phyloP scores from a whole-genome alignment of 2,329 filamentous ascomycete species.

The Fusarium sp. region DNA sequence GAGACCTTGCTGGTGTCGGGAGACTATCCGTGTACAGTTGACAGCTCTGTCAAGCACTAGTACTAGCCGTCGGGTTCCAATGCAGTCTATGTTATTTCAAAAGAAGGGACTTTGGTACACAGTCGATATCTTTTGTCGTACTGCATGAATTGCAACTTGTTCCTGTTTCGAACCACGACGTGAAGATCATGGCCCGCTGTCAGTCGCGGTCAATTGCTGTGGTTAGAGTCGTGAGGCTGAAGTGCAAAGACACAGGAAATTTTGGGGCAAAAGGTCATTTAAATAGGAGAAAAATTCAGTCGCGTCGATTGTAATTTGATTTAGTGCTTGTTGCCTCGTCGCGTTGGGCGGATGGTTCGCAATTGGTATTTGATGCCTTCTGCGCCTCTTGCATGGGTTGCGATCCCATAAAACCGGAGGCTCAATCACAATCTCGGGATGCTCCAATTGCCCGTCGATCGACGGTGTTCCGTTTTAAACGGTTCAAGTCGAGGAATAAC shows the following conservation, averaged over 20 bases:
- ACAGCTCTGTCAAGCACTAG: background rate
- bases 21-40: background rate
- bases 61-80: background rate
- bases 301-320: constrained; percentile 19
- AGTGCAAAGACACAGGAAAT: background rate
- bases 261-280: constrained; percentile 23
- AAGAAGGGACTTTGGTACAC: background rate
- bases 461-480: background rate
- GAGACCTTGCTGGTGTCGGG: background rate
- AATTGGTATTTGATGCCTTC: constrained; percentile 24
- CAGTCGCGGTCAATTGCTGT: background rate
- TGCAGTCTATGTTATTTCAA: background rate
- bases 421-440: background rate
- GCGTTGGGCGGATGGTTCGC: constrained; percentile 27
- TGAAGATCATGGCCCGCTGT: background rate
- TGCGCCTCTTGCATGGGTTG: constrained; percentile 34
- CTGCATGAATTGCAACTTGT: background rate
- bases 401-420: constrained; percentile 9
- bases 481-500: background rate
- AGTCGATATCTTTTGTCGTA: background rate
- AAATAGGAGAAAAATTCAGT: constrained; percentile 20
- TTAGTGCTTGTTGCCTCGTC: constrained; percentile 32
- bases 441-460: background rate
- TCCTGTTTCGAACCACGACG: background rate
- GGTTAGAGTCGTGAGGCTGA: background rate